Percentiles rank a stretch among this genome's conserved stretches.
These are phyloP conservation scores for Scedosporium minutisporum DNA, from an alignment of 2,329 filamentous ascomycete genomes.

Conservation along the genomic window DNA sequence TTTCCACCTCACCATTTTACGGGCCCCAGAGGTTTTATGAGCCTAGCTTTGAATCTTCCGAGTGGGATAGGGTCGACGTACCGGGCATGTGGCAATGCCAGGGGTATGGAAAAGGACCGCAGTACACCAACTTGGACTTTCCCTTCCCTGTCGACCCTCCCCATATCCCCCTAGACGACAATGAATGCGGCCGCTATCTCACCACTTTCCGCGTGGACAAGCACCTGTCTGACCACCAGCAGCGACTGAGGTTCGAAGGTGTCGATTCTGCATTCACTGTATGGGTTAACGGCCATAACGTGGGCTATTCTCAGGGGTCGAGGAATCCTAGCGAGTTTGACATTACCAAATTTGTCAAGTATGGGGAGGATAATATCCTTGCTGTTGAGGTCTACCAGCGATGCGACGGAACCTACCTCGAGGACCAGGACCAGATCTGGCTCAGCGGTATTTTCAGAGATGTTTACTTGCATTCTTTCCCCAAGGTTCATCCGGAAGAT, in stretches of 20 bases:
- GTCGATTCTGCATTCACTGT: slow-evolving; percentile 65
- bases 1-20: slow-evolving; percentile 33
- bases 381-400: slow-evolving; percentile 63
- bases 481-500: slow-evolving; percentile 43
- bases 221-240: slow-evolving; percentile 40
- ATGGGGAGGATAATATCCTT: slow-evolving; percentile 41
- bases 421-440: slow-evolving; percentile 66
- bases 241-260: slow-evolving; percentile 64
- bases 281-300: slow-evolving; percentile 56
- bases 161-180: slow-evolving; percentile 52
- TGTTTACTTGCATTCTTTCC: slow-evolving; percentile 55
- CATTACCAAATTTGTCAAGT: slow-evolving; percentile 42
- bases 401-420: slow-evolving; percentile 63
- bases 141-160: slow-evolving; percentile 61
- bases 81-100: slow-evolving; percentile 65
- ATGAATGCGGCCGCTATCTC: slow-evolving; percentile 55
- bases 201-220: slow-evolving; percentile 43
- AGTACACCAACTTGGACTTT: slow-evolving; percentile 61
- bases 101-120: slow-evolving; percentile 52
- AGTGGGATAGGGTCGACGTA: slow-evolving; percentile 44
- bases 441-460: slow-evolving; percentile 60
- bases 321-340: slow-evolving; percentile 68
- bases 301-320: slow-evolving; percentile 65
- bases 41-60: slow-evolving; percentile 22
- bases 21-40: slow-evolving; percentile 32